Evolutionary conservation across 176 grass and related monocot species (phyloP).

Genomic region (Triticum dicoccoides): DNA sequence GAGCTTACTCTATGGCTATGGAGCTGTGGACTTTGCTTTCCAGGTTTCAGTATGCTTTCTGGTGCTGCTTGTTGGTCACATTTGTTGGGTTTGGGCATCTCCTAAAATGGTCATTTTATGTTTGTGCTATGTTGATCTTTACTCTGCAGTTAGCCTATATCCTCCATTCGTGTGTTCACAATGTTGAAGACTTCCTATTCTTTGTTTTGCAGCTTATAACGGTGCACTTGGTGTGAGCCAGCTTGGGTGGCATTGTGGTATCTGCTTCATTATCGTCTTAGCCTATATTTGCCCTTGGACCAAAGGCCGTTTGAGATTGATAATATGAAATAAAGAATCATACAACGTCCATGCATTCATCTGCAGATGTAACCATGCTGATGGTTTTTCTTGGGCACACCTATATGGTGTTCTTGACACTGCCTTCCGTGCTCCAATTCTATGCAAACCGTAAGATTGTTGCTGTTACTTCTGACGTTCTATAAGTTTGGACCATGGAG

Average conservation of each 20-base stretch:
- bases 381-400: slow-evolving; percentile 23
- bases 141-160: neutral
- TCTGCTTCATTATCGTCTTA: slow-evolving; percentile 6
- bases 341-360: neutral
- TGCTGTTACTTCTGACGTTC: slow-evolving; percentile 8
- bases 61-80: neutral
- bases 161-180: neutral
- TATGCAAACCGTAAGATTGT: slow-evolving; percentile 17
- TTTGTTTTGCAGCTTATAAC: slow-evolving; percentile 34
- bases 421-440: slow-evolving; percentile 9
- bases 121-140: neutral
- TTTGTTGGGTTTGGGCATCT: neutral
- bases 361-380: slow-evolving; percentile 20
- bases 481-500: slow-evolving; percentile 51
- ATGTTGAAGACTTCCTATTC: slow-evolving; percentile 1
- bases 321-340: slow-evolving; percentile 9
- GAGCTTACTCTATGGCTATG: neutral
- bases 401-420: slow-evolving; percentile 31
- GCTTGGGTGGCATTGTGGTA: neutral
- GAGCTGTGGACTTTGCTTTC: neutral
- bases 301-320: neutral
- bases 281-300: neutral
- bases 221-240: slow-evolving; percentile 6
- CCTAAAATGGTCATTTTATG: neutral
- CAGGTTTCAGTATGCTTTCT: neutral